Evolutionary conservation across 768 basidiomycete genomes (phyloP).

Genomic region (Coprinopsis cinerea): DNA sequence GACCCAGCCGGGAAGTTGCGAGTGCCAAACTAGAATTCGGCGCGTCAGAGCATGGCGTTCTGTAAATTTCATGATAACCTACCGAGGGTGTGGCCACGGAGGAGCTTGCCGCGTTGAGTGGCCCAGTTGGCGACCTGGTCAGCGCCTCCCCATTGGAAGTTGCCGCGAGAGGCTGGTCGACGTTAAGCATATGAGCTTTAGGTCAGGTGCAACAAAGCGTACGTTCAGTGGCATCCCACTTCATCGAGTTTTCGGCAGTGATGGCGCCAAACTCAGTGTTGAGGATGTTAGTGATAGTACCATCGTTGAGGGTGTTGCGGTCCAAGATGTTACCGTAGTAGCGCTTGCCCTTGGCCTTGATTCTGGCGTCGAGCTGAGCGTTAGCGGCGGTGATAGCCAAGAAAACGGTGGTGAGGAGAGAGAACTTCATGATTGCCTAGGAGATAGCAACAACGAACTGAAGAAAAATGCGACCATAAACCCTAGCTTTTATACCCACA

Average conservation of each 20-base stretch:
- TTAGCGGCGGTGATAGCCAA: slow-evolving; percentile 7
- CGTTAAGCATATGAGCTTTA: background rate
- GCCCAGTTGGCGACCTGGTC: slow-evolving; percentile 38
- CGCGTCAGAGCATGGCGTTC: background rate
- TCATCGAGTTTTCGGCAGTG: slow-evolving; percentile 29
- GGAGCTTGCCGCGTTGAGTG: slow-evolving; percentile 30
- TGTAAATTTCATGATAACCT: too few relatives aligned
- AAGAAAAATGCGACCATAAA: background rate
- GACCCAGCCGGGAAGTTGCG: slow-evolving; percentile 30
- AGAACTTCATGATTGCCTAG: slow-evolving; percentile 5
- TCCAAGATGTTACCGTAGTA: slow-evolving; percentile 25
- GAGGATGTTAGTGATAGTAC: slow-evolving; percentile 25
- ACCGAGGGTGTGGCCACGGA: slow-evolving; percentile 38
- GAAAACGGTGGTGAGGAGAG: slow-evolving; percentile 4
- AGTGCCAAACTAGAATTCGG: slow-evolving; percentile 21
- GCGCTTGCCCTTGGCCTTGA: slow-evolving; percentile 27
- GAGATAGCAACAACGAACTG: background rate
- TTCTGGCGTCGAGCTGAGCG: slow-evolving; percentile 23
- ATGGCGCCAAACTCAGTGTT: slow-evolving; percentile 34
- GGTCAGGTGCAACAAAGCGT: slow-evolving; percentile 5
- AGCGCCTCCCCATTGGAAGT: slow-evolving; percentile 28
- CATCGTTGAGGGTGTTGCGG: slow-evolving; percentile 26
- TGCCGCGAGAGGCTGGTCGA: slow-evolving; percentile 22
- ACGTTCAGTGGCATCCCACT: slow-evolving; percentile 39
- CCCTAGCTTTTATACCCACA: background rate